Evolutionary conservation across 1,139 yeast genomes (phyloP).

Genomic region (Zygoascus meyerae): DNA sequence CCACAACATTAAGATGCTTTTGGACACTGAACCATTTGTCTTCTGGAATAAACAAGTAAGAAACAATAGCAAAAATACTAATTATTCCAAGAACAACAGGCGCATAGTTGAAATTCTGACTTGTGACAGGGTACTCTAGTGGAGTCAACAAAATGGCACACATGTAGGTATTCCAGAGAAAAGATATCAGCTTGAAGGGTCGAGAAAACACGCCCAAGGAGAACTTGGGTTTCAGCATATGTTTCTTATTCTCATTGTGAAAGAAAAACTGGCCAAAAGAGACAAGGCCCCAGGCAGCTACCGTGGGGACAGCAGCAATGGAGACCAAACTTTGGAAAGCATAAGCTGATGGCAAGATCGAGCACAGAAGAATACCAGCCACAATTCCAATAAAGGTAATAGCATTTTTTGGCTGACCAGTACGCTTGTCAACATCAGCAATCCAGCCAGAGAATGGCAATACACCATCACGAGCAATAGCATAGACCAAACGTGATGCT

Average conservation of each 20-base stretch:
- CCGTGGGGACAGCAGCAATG: slow-evolving; percentile 27
- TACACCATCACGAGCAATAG: slow-evolving; percentile 29
- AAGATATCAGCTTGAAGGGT: slow-evolving; percentile 36
- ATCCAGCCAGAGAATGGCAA: slow-evolving; percentile 29
- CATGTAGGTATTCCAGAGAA: slow-evolving; percentile 57
- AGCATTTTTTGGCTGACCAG: slow-evolving; percentile 26
- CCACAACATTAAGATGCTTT: neutral
- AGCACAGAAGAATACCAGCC: slow-evolving; percentile 23
- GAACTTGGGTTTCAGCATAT: slow-evolving; percentile 17
- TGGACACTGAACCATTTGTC: slow-evolving; percentile 21
- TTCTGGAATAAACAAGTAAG: slow-evolving; percentile 41
- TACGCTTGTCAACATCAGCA: slow-evolving; percentile 18
- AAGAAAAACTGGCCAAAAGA: slow-evolving; percentile 26
- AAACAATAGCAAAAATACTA: slow-evolving; percentile 46
- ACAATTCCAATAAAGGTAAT: slow-evolving; percentile 24
- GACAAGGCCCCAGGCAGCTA: slow-evolving; percentile 25
- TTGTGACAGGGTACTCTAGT: slow-evolving; percentile 55
- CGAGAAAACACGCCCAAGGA: slow-evolving; percentile 23
- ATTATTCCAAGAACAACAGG: slow-evolving; percentile 58
- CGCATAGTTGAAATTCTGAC: slow-evolving; percentile 63
- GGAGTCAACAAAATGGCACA: slow-evolving; percentile 66
- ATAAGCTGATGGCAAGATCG: slow-evolving; percentile 24
- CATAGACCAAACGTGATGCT: slow-evolving; percentile 27
- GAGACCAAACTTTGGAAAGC: slow-evolving; percentile 28
- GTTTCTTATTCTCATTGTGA: slow-evolving; percentile 18